These are phyloP conservation scores for Rhodotorula toruloides DNA, from an alignment of 768 basidiomycete species.

Conservation along the genomic window DNA sequence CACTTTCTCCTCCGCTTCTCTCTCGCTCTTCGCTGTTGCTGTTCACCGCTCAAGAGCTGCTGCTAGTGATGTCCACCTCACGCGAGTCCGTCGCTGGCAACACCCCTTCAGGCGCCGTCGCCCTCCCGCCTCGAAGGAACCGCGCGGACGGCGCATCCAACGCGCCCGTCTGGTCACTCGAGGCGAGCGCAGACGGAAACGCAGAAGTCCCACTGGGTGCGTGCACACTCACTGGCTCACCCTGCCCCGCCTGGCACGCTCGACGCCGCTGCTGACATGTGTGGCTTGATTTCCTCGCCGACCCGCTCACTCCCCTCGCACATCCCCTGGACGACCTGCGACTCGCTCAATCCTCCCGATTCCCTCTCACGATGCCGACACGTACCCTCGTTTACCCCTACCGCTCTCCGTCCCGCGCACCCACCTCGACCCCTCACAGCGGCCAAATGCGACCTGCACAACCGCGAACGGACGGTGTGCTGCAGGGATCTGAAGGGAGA, in stretches of 20 bases:
- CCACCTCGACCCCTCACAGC: no score
- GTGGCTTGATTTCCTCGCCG: background rate
- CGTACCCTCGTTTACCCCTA: background rate
- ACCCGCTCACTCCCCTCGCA: background rate
- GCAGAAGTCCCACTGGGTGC: slow-evolving; percentile 33
- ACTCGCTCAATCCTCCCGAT: no score
- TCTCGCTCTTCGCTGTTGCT: background rate
- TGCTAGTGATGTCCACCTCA: background rate
- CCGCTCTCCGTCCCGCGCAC: background rate
- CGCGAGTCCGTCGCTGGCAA: slow-evolving; percentile 22
- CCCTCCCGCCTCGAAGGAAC: slow-evolving; percentile 4
- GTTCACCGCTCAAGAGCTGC: no score
- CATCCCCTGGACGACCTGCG: no score
- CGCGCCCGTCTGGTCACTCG: slow-evolving; percentile 34
- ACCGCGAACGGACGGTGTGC: slow-evolving; percentile 53
- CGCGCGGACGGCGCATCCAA: background rate
- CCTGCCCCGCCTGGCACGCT: background rate
- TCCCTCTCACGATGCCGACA: no score
- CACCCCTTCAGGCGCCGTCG: slow-evolving; percentile 26
- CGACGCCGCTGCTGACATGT: background rate
- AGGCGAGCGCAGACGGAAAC: background rate
- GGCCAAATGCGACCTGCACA: slow-evolving; percentile 38
- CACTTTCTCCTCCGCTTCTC: background rate
- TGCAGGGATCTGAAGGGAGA: slow-evolving; percentile 79
- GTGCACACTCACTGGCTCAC: background rate